Evolutionary conservation across 257 asterid genomes (phyloP).

Genomic region (Solanum chmielewskii): DNA sequence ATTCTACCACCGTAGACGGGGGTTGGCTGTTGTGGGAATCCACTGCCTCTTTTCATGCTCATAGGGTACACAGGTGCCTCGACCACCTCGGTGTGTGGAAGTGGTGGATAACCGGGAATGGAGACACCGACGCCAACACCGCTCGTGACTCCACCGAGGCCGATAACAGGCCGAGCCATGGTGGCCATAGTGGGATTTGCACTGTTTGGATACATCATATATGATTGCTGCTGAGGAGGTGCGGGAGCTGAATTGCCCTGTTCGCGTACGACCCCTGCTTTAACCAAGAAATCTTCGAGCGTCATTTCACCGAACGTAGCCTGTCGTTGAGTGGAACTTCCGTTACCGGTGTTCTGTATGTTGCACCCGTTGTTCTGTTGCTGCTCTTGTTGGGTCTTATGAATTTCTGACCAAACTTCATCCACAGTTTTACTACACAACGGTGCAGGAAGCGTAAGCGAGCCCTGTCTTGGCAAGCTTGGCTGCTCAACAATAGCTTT

Average conservation of each 20-base stretch:
- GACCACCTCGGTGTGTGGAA: slow-evolving; percentile 25
- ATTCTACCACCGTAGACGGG: slow-evolving; percentile 33
- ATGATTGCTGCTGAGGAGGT: slow-evolving; percentile 14
- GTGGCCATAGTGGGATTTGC: slow-evolving; percentile 3
- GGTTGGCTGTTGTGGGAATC: slow-evolving; percentile 20
- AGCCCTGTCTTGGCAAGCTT: slow-evolving; percentile 57
- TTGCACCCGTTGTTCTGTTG: too few species aligned
- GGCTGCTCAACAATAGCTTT: slow-evolving; percentile 19
- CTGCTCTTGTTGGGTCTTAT: too few species aligned
- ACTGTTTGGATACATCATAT: slow-evolving; percentile 26
- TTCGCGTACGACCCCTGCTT: slow-evolving; percentile 64
- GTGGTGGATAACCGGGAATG: slow-evolving; percentile 9
- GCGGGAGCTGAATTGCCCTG: slow-evolving; percentile 3
- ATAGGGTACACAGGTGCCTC: slow-evolving; percentile 14
- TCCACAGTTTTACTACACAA: too few species aligned
- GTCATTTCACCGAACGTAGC: slow-evolving; percentile 71
- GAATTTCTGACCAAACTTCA: too few species aligned
- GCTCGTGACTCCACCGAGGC: neutral
- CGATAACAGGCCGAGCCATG: slow-evolving; percentile 24
- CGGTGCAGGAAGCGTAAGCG: slow-evolving; percentile 38
- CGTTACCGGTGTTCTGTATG: neutral
- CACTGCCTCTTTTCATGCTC: slow-evolving; percentile 30
- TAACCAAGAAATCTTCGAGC: slow-evolving; percentile 62
- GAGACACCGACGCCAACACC: neutral
- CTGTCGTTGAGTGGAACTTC: slow-evolving; percentile 30